Percentiles rank a stretch among this genome's conserved stretches.
Conservation (phyloP, 345 rosid genomes). For the Eucalyptus marginata region DNA sequence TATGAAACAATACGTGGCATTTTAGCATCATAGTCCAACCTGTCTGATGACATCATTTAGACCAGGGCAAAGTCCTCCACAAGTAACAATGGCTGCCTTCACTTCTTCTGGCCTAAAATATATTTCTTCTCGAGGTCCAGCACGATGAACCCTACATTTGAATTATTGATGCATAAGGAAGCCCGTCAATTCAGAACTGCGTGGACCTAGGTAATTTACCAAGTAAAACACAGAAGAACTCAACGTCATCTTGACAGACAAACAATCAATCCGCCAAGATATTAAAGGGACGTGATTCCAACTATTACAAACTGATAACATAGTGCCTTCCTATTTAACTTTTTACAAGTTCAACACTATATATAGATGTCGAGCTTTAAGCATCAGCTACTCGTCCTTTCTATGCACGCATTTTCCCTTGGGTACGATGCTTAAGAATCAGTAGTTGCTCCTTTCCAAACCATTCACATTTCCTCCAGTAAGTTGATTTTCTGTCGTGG, state of each 20-base stretch:
- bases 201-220: not conserved
- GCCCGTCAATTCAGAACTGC: not conserved
- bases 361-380: not conserved
- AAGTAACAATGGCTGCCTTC: slow-evolving; percentile 85
- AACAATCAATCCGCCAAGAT: not conserved
- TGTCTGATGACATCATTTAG: slow-evolving; percentile 93
- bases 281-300: not conserved
- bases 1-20: not conserved
- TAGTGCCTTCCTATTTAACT: not conserved
- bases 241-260: not conserved
- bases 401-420: not conserved
- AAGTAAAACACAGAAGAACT: not conserved
- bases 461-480: not conserved
- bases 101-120: slow-evolving; percentile 84
- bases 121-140: slow-evolving; percentile 89
- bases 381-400: not conserved
- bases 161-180: not conserved
- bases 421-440: not conserved
- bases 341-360: not conserved
- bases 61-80: slow-evolving; percentile 97
- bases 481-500: not conserved
- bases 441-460: not conserved
- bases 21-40: slow-evolving; percentile 7
- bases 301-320: not conserved
- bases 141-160: slow-evolving; percentile 71